Evolutionary conservation across 371 early-diverging fungal genomes (phyloP).

Genomic region (Syncephalastrum monosporum): DNA sequence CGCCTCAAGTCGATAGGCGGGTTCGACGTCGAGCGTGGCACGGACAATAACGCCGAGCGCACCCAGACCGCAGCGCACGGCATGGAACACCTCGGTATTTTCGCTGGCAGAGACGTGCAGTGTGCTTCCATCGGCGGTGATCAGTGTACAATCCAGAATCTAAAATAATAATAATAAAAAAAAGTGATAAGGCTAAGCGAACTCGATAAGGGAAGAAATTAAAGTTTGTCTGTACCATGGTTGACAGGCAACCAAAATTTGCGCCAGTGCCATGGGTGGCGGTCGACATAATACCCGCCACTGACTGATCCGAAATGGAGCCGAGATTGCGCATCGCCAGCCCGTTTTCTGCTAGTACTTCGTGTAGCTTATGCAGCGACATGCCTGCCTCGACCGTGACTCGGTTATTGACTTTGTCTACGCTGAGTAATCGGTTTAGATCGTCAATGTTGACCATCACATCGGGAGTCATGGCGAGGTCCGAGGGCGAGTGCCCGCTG

Average conservation of each 20-base stretch:
- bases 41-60: constrained; percentile 75
- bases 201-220: not conserved
- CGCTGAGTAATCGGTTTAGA: constrained; percentile 55
- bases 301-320: constrained; percentile 81
- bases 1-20: constrained; percentile 66
- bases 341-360: constrained; percentile 53
- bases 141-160: constrained; percentile 59
- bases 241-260: constrained; percentile 65
- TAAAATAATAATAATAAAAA: constrained; percentile 46
- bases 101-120: constrained; percentile 48
- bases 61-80: constrained; percentile 77
- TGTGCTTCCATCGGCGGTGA: constrained; percentile 57
- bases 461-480: constrained; percentile 70
- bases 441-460: constrained; percentile 74
- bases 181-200: not conserved
- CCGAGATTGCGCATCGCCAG: constrained; percentile 77
- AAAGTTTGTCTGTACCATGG: constrained; percentile 45
- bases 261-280: constrained; percentile 85
- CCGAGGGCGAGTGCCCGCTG: constrained; percentile 82
- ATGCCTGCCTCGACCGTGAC: constrained; percentile 78
- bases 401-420: constrained; percentile 43
- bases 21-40: constrained; percentile 72
- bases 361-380: constrained; percentile 63
- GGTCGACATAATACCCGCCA: constrained; percentile 78
- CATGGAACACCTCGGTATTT: constrained; percentile 60